Evolutionary conservation across 2,329 filamentous ascomycete genomes (phyloP).

Genomic region (Ceratocystis lukuohia): DNA sequence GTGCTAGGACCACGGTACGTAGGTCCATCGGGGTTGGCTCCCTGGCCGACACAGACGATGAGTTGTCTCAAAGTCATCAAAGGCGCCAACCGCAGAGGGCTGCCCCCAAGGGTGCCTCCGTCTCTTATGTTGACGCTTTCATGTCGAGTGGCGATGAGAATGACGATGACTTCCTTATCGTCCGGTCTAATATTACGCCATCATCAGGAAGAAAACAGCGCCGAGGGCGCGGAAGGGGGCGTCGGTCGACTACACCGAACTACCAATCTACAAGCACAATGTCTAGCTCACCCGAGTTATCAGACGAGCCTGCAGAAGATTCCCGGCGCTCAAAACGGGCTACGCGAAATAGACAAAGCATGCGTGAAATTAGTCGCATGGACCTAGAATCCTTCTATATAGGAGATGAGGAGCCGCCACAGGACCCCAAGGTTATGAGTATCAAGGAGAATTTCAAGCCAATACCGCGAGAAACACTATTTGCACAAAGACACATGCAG

Average conservation of each 20-base stretch:
- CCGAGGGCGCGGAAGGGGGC: neutral
- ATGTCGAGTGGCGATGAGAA: slow-evolving; percentile 24
- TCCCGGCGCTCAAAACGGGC: slow-evolving; percentile 36
- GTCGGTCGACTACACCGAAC: slow-evolving; percentile 3
- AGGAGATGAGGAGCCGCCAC: slow-evolving; percentile 33
- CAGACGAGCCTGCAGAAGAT: slow-evolving; percentile 38
- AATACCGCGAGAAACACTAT: slow-evolving; percentile 40
- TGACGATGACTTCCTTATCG: slow-evolving; percentile 27
- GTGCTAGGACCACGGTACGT: neutral
- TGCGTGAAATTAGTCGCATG: slow-evolving; percentile 40
- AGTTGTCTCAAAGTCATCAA: neutral
- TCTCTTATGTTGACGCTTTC: slow-evolving; percentile 8
- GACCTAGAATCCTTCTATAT: slow-evolving; percentile 46
- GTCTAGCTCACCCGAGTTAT: slow-evolving; percentile 23
- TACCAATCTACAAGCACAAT: slow-evolving; percentile 19
- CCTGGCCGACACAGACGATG: neutral
- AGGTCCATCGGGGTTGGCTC: neutral
- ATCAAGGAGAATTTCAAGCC: slow-evolving; percentile 62
- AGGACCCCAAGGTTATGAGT: slow-evolving; percentile 42
- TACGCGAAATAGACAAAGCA: slow-evolving; percentile 26
- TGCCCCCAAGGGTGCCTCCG: neutral
- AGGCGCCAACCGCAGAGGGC: neutral
- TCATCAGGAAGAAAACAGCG: neutral
- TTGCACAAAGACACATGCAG: slow-evolving; percentile 54
- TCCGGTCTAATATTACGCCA: slow-evolving; percentile 29